Evolutionary conservation across 1,284 basidiomycete genomes (phyloP), one percentile per base, ranked within the genome.

Genomic region (Leccinum glutinopallens): DNA sequence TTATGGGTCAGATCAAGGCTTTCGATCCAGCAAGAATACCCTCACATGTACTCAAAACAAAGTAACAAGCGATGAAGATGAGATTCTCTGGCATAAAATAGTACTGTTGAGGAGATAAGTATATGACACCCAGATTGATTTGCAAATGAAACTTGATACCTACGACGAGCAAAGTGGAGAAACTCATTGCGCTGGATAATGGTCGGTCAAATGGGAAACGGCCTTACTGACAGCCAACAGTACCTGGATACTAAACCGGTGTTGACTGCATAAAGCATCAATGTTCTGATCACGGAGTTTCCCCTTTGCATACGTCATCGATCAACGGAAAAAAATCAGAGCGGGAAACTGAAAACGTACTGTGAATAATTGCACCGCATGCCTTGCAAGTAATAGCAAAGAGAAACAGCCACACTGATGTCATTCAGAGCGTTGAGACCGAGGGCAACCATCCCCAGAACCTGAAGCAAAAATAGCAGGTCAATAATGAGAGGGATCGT

Each of bases 1-100:
- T 58, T 49, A 63, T 29, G 41, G 25, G 57, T 61, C 60, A 62
- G 51, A 55, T 46, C 46, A 51, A 59, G 54, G 37, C n/a, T 17
- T n/a, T 35, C 25, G 8, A 5, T 39, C 13, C 8, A 49, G 32
- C 10, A 29, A 33, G 10, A 6, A 53, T 54, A 9, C 51, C 73
- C 86, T 68, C 71, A 89, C 88, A 71, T 77, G 89, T 90, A 76
- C 84, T 87, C 60, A 89, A 74, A 59, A 86, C 80, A 65, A 90
- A 88, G 71, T 87, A 89, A 60, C 80, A 80, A 2, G 80, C 80
- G 61, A 85, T 78, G 71, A 87, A 90, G 61, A 86, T 81, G 59
- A 89, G 80, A 69, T 87, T 88, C 33, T 69, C 63, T 1, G 85
- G 82, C 76, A 84, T 80, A 35, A 79, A 67, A 68, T 89, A 84